Base-by-base conservation (phyloP, 1,284 basidiomycete genomes). In the Caloboletus firmus region DNA sequence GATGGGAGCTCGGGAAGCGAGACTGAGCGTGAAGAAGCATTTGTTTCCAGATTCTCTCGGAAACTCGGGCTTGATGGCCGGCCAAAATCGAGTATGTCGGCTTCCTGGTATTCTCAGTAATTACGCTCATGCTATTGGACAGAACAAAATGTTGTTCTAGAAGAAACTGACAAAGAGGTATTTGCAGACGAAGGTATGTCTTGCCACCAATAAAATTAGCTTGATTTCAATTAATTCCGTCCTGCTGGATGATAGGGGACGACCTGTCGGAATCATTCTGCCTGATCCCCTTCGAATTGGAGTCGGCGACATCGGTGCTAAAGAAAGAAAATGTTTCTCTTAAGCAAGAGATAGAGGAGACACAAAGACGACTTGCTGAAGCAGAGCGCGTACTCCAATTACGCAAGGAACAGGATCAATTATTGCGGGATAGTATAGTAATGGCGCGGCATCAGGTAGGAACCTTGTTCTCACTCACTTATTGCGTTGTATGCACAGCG, bases 261-360 rank as follows among this genome's bases (percentile, higher is more conserved):
- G 84, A 89, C 39, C 77, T 89, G 57, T 85, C 86, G 0, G 89
- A 88, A 61, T 90, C 89, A 1, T 91, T 91, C 65, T 88, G 79
- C 59, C 67, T 91, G 34, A 79, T 91, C 44, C 85, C 89, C 0
- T 80, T 81, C 1, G 81, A 79, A 34, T 70, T 78, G 30, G 83
- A 84, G 49, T 66, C 79, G 10, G 74, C 79, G 26, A 66, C 75
- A 5, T 24, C 24, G n/a, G 69, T 70, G 1, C 72, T 90, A 28
- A 82, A 80, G 67, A 81, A 78, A 62, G 89, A 91, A 66, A 91
- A 91, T 59, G 67, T 71, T 1, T 61, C 73, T 3, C 76, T 91
- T 11, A 89, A 80, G 64, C 67, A 72, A 10, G 83, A 90, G 58
- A 62, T 87, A 7, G 81, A 82, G 28, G 69, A 72, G 6, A 73